phyloP scores from a whole-genome alignment of 345 rosid species.

The Murraya koenigii region DNA sequence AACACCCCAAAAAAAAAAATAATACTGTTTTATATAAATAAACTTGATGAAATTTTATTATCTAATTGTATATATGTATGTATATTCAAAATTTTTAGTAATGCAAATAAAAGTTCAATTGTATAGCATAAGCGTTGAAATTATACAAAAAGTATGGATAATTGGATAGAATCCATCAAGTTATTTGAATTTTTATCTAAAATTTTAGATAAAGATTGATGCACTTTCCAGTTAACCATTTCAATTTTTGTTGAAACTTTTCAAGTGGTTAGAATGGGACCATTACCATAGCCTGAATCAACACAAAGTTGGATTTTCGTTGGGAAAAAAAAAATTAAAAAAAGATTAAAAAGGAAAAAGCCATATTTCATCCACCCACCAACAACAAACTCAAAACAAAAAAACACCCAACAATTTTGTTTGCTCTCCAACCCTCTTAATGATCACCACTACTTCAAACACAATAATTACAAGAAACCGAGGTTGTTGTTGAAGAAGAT shows the following conservation, averaged over 20 bases:
- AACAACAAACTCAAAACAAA: conserved; percentile 12
- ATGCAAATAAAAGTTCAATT: too few species aligned
- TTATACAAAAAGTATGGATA: too few species aligned
- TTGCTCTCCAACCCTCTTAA: not conserved
- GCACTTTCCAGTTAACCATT: not conserved
- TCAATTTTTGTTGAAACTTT: not conserved
- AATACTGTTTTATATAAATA: too few species aligned
- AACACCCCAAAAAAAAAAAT: too few species aligned
- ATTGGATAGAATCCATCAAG: too few species aligned
- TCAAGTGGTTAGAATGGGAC: not conserved
- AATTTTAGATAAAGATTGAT: too few species aligned
- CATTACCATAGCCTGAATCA: not conserved
- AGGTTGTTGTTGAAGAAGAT: conserved; percentile 37
- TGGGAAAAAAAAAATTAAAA: not conserved
- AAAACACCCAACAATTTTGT: not conserved
- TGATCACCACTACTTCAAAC: conserved; percentile 22
- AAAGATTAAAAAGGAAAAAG: conserved; percentile 2
- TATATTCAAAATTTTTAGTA: too few species aligned
- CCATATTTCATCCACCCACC: not conserved
- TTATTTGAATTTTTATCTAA: too few species aligned
- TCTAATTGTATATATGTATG: too few species aligned
- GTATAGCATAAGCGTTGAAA: too few species aligned
- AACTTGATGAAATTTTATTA: too few species aligned
- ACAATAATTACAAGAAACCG: conserved; percentile 52
- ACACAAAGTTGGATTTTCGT: not conserved